phyloP scores from a whole-genome alignment of 345 rosid genomes.

The Eucalyptus urophylla region DNA sequence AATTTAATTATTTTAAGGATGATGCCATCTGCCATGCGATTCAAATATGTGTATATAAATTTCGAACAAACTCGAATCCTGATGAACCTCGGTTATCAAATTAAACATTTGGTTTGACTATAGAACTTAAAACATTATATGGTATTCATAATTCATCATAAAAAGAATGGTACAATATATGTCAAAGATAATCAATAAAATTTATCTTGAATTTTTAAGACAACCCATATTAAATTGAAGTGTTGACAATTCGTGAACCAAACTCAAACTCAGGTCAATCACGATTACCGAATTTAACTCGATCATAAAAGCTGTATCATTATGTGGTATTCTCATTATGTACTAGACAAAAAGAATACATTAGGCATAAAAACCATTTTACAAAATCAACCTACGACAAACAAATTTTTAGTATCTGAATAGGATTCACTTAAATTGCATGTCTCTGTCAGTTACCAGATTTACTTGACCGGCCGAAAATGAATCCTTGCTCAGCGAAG shows the following conservation, averaged over 20 bases:
- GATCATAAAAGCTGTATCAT: accelerated
- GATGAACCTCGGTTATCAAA: not conserved
- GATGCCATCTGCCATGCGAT: not conserved
- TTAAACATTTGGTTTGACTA: not conserved
- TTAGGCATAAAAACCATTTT: not conserved
- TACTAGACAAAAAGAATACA: not conserved
- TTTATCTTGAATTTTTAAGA: not conserved
- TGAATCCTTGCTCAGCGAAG: not conserved
- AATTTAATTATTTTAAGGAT: not conserved
- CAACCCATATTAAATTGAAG: not conserved
- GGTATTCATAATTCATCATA: accelerated
- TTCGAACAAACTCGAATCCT: not conserved
- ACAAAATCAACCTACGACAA: not conserved
- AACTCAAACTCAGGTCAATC: not conserved
- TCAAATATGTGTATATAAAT: not conserved
- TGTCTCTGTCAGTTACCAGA: not conserved
- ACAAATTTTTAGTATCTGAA: not conserved
- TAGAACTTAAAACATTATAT: not conserved
- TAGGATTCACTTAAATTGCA: not conserved
- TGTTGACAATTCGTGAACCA: accelerated
- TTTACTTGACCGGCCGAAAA: not conserved
- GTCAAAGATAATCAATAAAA: not conserved
- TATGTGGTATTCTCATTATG: not conserved
- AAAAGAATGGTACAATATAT: not conserved
- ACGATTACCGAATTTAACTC: not conserved